These are phyloP conservation scores for Penstemon newberryi DNA, from an alignment of 257 asterid genomes.

Conservation along the genomic window DNA sequence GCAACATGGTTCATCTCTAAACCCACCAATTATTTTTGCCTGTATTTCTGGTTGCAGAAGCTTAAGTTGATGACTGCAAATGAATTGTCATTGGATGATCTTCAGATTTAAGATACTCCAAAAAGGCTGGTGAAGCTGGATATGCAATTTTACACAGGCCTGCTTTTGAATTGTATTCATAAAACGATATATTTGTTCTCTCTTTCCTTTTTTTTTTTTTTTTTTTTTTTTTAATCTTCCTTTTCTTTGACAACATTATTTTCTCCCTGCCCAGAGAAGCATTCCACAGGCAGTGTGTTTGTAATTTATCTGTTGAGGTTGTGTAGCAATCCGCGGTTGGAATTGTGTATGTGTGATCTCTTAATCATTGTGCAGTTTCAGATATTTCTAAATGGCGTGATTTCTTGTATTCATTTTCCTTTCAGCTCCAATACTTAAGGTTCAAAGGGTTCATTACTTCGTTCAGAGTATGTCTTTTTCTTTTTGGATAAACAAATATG, in stretches of 20 bases:
- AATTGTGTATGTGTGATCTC: not conserved
- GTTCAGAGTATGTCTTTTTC: too few species aligned
- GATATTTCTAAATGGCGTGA: too few species aligned
- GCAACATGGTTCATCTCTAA: not conserved
- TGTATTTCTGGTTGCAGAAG: slow-evolving; percentile 55
- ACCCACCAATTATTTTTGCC: slow-evolving; percentile 2
- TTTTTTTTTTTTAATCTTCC: not conserved
- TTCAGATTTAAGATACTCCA: slow-evolving; percentile 56
- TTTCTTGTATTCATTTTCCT: too few species aligned
- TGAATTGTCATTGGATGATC: slow-evolving; percentile 83
- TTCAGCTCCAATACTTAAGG: too few species aligned
- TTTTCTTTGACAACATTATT: slow-evolving; percentile 15
- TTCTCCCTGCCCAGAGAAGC: slow-evolving; percentile 25
- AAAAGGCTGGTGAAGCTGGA: slow-evolving; percentile 32
- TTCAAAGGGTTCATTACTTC: too few species aligned
- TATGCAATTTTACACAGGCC: slow-evolving; percentile 31
- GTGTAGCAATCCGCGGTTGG: not conserved
- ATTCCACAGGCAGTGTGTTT: slow-evolving; percentile 28
- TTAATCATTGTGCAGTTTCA: too few species aligned
- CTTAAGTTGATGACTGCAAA: slow-evolving; percentile 71
- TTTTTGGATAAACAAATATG: too few species aligned
- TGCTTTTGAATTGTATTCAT: slow-evolving; percentile 33
- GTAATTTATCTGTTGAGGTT: slow-evolving; percentile 20
- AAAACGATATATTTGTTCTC: slow-evolving; percentile 26
- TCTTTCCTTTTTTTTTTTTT: slow-evolving; percentile 24